Evolutionary conservation across 805 yeast genomes (phyloP).

Genomic region (Cyberlindnera lachancei): DNA sequence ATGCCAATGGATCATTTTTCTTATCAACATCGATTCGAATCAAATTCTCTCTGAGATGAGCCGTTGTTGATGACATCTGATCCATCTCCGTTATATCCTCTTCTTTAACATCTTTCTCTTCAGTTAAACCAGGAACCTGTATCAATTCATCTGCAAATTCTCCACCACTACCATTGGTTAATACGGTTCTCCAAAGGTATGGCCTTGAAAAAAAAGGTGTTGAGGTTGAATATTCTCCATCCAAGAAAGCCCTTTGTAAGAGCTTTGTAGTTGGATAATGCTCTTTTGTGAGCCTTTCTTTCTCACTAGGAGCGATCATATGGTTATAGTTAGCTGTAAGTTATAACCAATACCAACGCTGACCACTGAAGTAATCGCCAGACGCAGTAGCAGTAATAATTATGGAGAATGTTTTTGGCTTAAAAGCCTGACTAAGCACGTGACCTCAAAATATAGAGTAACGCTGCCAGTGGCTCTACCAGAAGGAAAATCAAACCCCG

Average conservation of each 20-base stretch:
- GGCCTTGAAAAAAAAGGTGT: constrained; percentile 15
- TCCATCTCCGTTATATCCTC: constrained; percentile 3
- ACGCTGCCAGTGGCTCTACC: too few species aligned
- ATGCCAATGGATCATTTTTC: too few species aligned
- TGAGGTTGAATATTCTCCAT: constrained; percentile 15
- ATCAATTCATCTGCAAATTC: constrained; percentile 14
- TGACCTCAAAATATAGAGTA: too few species aligned
- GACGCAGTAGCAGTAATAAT: too few species aligned
- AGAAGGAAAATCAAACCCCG: too few species aligned
- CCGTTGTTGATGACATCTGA: background rate
- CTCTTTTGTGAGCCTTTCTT: constrained; percentile 12
- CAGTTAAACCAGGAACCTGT: constrained; percentile 5
- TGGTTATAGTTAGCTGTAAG: too few species aligned
- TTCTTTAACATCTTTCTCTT: background rate
- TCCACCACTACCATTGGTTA: constrained; percentile 14
- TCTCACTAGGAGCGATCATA: constrained; percentile 8
- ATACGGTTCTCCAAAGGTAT: constrained; percentile 18
- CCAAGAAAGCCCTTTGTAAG: constrained; percentile 16
- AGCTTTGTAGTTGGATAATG: constrained; percentile 14
- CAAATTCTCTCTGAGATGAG: constrained; percentile 4
- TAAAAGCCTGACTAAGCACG: too few species aligned
- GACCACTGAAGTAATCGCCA: too few species aligned
- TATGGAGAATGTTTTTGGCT: too few species aligned
- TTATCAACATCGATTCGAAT: background rate
- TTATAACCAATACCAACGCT: too few species aligned